Percentiles rank a stretch among this genome's conserved stretches.
phyloP scores from a whole-genome alignment of 345 rosid species.

The Moringa oleifera region DNA sequence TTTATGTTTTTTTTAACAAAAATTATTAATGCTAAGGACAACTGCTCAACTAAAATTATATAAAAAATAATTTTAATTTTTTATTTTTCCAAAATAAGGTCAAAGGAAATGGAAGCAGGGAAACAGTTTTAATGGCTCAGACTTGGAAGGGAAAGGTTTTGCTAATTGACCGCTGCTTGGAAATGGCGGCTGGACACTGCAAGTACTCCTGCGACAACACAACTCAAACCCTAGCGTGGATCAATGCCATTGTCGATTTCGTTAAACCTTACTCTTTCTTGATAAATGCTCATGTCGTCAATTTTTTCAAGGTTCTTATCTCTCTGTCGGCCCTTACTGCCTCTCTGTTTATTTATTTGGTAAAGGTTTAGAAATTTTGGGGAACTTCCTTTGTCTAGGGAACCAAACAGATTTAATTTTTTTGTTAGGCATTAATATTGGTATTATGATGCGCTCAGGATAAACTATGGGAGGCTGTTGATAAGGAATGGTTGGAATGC shows the following conservation, averaged over 20 bases:
- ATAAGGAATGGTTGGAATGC: conserved; percentile 73
- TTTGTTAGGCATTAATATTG: not conserved
- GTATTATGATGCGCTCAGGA: conserved; percentile 26
- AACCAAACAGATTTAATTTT: not conserved
- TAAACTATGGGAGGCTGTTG: conserved; percentile 74
- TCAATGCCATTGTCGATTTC: conserved; percentile 56
- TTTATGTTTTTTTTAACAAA: too few relatives aligned
- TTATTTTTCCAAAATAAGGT: too few relatives aligned
- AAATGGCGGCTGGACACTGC: conserved; percentile 21
- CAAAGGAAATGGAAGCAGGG: too few relatives aligned
- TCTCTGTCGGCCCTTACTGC: not conserved
- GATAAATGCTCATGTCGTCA: conserved; percentile 65
- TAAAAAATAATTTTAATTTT: too few relatives aligned
- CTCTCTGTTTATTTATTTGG: not conserved
- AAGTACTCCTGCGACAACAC: conserved; percentile 60
- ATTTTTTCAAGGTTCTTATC: conserved; percentile 57
- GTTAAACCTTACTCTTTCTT: conserved; percentile 48
- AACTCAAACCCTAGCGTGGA: conserved; percentile 65
- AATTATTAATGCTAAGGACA: too few relatives aligned
- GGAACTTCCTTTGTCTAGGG: not conserved
- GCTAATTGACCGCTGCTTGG: not conserved
- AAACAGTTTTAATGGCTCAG: too few relatives aligned
- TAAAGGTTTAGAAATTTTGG: too few relatives aligned
- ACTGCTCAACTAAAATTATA: too few relatives aligned
- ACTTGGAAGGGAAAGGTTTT: too few relatives aligned